Conservation (phyloP, 805 yeast species). For the Tetrapisispora fleetii region DNA sequence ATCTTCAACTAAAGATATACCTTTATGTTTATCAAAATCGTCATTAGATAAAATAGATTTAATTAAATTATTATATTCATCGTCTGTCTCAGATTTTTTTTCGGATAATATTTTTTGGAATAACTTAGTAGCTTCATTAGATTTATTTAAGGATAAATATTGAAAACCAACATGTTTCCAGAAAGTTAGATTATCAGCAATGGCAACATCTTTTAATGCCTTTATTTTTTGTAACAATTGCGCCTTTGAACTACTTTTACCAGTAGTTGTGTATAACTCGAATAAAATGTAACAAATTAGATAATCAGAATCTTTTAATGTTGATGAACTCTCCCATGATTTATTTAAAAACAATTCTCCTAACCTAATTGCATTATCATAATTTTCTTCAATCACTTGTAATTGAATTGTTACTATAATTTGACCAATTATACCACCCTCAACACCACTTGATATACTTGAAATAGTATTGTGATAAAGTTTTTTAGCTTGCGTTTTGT, state of each 20-base stretch:
- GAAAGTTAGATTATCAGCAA: constrained; percentile 7
- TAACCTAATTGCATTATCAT: constrained; percentile 23
- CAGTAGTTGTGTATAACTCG: constrained; percentile 17
- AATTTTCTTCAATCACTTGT: constrained; percentile 19
- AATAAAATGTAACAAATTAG: constrained; percentile 16
- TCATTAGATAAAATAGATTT: constrained; percentile 3
- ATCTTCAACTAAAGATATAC: constrained; percentile 10
- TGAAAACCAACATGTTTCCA: constrained; percentile 26
- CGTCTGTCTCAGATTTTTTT: neutral
- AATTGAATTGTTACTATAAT: constrained; percentile 21
- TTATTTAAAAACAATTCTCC: constrained; percentile 17
- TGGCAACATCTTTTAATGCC: neutral
- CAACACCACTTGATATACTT: constrained; percentile 14
- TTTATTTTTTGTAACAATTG: constrained; percentile 12
- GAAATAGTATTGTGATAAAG: constrained; percentile 16
- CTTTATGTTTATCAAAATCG: constrained; percentile 9
- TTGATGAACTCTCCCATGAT: constrained; percentile 1
- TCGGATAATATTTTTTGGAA: constrained; percentile 7
- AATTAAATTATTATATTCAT: constrained; percentile 9
- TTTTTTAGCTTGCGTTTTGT: constrained; percentile 24
- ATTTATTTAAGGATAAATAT: constrained; percentile 14
- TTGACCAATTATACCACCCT: constrained; percentile 17
- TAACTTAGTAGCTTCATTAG: constrained; percentile 10
- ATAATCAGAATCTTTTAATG: constrained; percentile 4
- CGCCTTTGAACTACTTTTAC: constrained; percentile 15